Conservation (phyloP, 2,329 filamentous ascomycete genomes). For the Aspergillus fumigatus region DNA sequence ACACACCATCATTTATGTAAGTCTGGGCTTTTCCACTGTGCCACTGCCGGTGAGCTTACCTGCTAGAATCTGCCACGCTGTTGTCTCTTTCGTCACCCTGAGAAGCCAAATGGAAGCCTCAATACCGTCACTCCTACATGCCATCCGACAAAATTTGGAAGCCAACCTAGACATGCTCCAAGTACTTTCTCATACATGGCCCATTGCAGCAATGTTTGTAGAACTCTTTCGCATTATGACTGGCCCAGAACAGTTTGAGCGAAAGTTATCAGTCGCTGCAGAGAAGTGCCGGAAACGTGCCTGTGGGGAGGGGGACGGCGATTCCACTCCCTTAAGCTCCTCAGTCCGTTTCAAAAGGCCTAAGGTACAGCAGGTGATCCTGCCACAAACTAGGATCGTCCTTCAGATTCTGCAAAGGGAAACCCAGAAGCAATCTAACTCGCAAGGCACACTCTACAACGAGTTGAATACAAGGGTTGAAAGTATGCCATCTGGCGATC, state of each 20-base stretch:
- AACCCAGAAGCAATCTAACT: not conserved
- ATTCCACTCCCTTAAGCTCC: not conserved
- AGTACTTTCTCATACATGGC: conserved; percentile 8
- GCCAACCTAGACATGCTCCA: conserved; percentile 7
- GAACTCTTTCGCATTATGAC: conserved; percentile 9
- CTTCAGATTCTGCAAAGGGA: conserved; percentile 8
- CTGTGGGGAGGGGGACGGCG: not conserved
- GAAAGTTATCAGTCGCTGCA: conserved; percentile 1
- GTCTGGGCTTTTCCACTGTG: not conserved
- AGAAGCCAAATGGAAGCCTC: conserved; percentile 8
- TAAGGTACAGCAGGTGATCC: conserved; percentile 9
- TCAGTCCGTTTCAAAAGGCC: conserved; percentile 4
- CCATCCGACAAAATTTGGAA: conserved; percentile 7
- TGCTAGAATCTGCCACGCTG: conserved; percentile 9
- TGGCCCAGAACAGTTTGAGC: conserved; percentile 3
- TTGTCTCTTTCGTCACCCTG: conserved; percentile 11
- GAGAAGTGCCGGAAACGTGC: conserved; percentile 4
- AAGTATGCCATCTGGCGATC: not conserved
- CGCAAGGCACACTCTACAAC: not conserved
- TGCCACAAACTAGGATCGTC: conserved; percentile 9
- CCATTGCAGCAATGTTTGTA: conserved; percentile 6
- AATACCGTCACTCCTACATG: conserved; percentile 9
- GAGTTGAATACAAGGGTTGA: not conserved
- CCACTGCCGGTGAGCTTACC: not conserved
- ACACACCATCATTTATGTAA: conserved; percentile 10